Conservation (phyloP, 495 filamentous ascomycete genomes). For the Neurospora sp. region DNA sequence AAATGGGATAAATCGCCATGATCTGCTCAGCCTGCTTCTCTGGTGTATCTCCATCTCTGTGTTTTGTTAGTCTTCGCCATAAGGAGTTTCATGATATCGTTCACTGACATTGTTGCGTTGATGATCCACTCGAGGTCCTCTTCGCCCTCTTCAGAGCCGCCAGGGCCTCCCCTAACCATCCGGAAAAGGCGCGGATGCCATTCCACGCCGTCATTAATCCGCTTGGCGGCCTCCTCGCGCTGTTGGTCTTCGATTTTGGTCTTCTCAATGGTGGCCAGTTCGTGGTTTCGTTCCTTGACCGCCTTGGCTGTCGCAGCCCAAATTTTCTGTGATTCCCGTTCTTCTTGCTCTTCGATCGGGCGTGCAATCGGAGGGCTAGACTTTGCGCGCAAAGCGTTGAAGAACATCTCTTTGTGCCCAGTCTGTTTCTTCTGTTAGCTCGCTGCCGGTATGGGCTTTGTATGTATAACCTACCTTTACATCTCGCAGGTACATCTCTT, state of each 20-base stretch:
- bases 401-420: constrained; percentile 77
- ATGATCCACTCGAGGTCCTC: constrained; percentile 90
- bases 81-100: neutral
- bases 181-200: constrained; percentile 88
- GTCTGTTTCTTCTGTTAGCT: constrained; percentile 44
- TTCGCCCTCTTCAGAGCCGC: constrained; percentile 71
- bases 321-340: constrained; percentile 79
- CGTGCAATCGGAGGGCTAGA: constrained; percentile 66
- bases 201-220: constrained; percentile 70
- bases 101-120: constrained; percentile 69
- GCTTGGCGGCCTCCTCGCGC: constrained; percentile 74
- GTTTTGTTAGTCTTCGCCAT: constrained; percentile 16
- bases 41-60: constrained; percentile 53
- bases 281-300: constrained; percentile 75
- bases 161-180: constrained; percentile 58
- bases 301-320: constrained; percentile 76
- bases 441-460: constrained; percentile 1
- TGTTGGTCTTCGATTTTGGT: constrained; percentile 87
- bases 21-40: constrained; percentile 77
- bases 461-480: constrained; percentile 47
- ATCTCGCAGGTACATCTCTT: constrained; percentile 85
- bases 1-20: constrained; percentile 72
- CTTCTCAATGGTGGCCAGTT: constrained; percentile 88
- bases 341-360: constrained; percentile 76
- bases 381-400: constrained; percentile 70